These are phyloP conservation scores for Haplographium delicatum DNA, from an alignment of 495 filamentous ascomycete genomes.

Conservation along the genomic window DNA sequence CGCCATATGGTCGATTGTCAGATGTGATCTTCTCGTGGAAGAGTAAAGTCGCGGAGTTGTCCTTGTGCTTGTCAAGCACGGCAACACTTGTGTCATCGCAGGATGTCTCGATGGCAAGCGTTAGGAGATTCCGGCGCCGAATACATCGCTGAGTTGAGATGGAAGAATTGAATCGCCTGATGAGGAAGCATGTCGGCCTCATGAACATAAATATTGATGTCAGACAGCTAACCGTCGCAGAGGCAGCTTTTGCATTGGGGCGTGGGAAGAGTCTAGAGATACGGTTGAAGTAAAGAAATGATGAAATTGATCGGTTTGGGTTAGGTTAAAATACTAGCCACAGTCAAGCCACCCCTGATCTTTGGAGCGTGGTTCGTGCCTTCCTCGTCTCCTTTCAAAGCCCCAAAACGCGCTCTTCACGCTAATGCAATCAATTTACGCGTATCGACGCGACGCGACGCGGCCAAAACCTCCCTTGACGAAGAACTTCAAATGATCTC, in stretches of 20 bases:
- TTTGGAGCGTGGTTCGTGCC: no score
- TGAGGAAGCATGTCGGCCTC: conserved; percentile 17
- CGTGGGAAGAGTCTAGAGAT: no score
- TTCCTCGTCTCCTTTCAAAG: neutral
- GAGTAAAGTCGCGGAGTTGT: conserved; percentile 49
- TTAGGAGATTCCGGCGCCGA: conserved; percentile 47
- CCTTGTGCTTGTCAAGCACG: conserved; percentile 57
- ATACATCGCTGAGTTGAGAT: neutral
- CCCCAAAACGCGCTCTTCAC: conserved; percentile 10
- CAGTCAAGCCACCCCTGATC: no score
- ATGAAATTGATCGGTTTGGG: neutral
- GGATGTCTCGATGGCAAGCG: conserved; percentile 91
- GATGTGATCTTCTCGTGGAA: conserved; percentile 82
- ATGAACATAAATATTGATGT: conserved; percentile 17
- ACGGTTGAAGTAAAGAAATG: no score
- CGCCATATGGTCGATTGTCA: conserved; percentile 62
- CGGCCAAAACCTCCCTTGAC: neutral
- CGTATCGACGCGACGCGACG: conserved; percentile 12
- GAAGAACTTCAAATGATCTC: neutral
- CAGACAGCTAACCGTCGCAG: no score
- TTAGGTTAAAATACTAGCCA: no score
- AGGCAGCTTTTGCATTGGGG: conserved; percentile 1
- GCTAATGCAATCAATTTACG: conserved; percentile 20
- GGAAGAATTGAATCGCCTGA: conserved; percentile 7
- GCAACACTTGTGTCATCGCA: conserved; percentile 96